These are phyloP conservation scores for Mycena kentingensis DNA, from an alignment of 768 basidiomycete species.

Conservation along the genomic window DNA sequence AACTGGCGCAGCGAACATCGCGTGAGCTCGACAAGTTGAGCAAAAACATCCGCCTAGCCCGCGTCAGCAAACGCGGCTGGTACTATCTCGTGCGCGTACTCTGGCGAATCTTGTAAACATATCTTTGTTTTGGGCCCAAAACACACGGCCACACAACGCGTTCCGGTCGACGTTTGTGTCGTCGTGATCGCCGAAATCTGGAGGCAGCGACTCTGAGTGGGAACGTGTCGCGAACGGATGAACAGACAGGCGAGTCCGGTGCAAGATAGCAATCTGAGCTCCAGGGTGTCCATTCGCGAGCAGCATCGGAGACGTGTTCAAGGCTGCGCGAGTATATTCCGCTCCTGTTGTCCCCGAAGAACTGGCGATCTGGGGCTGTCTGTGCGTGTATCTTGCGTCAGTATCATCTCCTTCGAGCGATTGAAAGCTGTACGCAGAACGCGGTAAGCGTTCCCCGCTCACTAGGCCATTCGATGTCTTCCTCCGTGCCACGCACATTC, in stretches of 20 bases:
- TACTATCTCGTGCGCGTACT: too few species aligned
- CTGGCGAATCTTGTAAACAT: conserved; percentile 13
- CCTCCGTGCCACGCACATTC: too few species aligned
- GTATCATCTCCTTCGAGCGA: too few species aligned
- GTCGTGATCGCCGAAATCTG: conserved; percentile 15
- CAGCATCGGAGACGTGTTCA: neutral
- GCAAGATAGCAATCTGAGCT: conserved; percentile 11
- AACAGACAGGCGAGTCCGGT: neutral
- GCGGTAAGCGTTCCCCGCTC: neutral
- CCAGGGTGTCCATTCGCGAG: conserved; percentile 7
- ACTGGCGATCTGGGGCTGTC: conserved; percentile 4
- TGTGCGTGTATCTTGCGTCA: neutral
- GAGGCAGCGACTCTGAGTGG: neutral
- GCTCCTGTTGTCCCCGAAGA: conserved; percentile 11
- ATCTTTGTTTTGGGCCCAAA: conserved; percentile 19
- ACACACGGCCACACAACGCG: conserved; percentile 14
- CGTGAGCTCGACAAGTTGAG: conserved; percentile 7
- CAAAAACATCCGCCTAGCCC: conserved; percentile 12
- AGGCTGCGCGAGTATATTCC: conserved; percentile 9
- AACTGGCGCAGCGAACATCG: conserved; percentile 20
- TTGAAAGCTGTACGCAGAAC: neutral
- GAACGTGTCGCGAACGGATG: neutral
- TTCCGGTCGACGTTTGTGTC: neutral
- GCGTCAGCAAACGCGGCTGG: too few species aligned
- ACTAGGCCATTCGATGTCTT: too few species aligned